Conservation (phyloP, 805 yeast genomes). For the Saccharomycopsis sp. region DNA sequence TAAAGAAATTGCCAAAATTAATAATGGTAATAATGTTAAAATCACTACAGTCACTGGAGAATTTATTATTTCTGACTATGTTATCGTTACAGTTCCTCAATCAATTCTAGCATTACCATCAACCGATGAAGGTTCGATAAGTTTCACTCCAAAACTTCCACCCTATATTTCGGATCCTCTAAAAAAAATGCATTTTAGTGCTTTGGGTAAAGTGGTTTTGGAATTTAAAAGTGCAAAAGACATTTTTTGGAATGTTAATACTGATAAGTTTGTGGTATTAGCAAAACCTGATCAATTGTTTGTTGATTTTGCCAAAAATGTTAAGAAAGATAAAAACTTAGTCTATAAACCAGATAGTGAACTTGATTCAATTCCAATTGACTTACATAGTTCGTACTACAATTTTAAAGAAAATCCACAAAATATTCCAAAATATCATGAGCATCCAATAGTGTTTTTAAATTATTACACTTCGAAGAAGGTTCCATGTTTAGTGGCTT, state of each 20-base stretch:
- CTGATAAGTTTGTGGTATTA: conserved; percentile 39
- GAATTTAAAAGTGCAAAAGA: conserved; percentile 41
- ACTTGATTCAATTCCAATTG: conserved; percentile 5
- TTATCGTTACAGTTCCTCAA: conserved; percentile 70
- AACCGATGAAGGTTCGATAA: conserved; percentile 34
- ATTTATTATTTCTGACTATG: conserved; percentile 36
- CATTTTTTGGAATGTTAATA: conserved; percentile 47
- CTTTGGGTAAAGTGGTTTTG: conserved; percentile 62
- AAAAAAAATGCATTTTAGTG: conserved; percentile 45
- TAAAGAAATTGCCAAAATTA: conserved; percentile 14
- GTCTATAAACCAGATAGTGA: conserved; percentile 10
- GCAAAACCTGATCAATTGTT: conserved; percentile 26
- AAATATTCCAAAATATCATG: conserved; percentile 35
- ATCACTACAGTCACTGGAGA: conserved; percentile 24
- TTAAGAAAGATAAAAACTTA: conserved; percentile 7
- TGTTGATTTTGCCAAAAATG: conserved; percentile 1
- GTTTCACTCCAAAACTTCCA: conserved; percentile 50
- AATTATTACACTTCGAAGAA: conserved; percentile 42
- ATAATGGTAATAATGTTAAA: conserved; percentile 5
- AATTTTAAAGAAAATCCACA: conserved; percentile 18
- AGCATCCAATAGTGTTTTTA: conserved; percentile 50
- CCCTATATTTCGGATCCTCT: conserved; percentile 33
- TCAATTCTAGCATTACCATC: conserved; percentile 44
- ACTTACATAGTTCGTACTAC: conserved; percentile 16
- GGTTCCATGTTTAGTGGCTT: conserved; percentile 46